Conservation (phyloP, 2,329 filamentous ascomycete species). For the Fusarium sp. region DNA sequence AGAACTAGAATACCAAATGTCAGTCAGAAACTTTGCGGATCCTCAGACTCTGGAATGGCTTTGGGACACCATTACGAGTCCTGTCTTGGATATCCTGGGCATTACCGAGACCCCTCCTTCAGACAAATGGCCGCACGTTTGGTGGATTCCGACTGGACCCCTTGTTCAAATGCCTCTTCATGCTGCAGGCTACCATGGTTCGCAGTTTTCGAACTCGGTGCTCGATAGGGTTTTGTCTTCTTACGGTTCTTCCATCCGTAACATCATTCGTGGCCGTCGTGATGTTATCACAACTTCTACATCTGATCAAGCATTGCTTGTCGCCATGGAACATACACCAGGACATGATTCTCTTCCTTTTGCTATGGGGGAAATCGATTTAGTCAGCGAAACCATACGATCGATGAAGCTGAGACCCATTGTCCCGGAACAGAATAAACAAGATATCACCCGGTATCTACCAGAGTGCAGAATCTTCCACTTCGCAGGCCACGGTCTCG, state of each 20-base stretch:
- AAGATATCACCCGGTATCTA: neutral
- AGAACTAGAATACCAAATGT: neutral
- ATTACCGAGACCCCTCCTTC: rapidly evolving
- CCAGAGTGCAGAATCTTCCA: constrained; percentile 5
- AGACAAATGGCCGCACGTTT: neutral
- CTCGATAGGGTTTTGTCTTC: rapidly evolving
- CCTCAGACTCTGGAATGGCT: neutral
- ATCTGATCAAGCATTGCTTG: neutral
- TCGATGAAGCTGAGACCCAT: neutral
- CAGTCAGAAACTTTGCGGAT: neutral
- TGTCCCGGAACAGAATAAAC: neutral
- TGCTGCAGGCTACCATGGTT: neutral
- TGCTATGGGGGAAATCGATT: neutral
- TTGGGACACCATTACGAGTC: neutral
- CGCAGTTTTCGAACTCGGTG: rapidly evolving
- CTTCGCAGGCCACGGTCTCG: neutral
- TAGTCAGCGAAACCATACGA: rapidly evolving
- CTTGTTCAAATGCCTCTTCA: neutral
- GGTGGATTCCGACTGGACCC: neutral
- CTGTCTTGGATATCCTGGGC: neutral
- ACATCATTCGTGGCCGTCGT: neutral
- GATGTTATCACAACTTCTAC: rapidly evolving
- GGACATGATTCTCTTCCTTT: neutral
- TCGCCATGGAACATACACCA: neutral
- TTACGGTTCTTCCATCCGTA: neutral